Evolutionary conservation across 2,329 filamentous ascomycete genomes (phyloP).

Genomic region (Fusarium agapanthi): DNA sequence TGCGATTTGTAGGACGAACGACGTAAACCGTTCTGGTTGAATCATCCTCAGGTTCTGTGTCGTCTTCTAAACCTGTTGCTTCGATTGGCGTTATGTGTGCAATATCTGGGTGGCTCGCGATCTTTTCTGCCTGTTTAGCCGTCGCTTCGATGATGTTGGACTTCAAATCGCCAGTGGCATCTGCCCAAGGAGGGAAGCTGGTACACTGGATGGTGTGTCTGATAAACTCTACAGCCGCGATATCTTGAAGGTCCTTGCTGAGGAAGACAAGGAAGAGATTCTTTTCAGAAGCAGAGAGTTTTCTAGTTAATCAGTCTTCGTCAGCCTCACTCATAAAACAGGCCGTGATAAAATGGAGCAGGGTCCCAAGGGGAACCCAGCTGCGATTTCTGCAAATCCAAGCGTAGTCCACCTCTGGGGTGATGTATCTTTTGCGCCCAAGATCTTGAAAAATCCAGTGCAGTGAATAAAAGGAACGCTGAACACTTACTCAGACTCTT

Average conservation of each 20-base stretch:
- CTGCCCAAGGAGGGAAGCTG: background rate
- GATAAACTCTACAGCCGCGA: background rate
- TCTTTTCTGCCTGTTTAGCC: background rate
- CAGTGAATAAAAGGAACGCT: background rate
- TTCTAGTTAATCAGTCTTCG: too few relatives aligned
- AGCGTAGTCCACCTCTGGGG: background rate
- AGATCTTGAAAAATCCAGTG: accelerated
- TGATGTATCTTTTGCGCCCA: accelerated
- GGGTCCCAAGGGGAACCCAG: too few relatives aligned
- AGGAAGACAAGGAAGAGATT: background rate
- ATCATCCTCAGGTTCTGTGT: background rate
- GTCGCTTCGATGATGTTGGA: background rate
- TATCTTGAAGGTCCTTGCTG: background rate
- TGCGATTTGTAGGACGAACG: background rate
- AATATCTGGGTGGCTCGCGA: background rate
- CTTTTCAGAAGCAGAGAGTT: too few relatives aligned
- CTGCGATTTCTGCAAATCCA: background rate
- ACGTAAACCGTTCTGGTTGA: background rate
- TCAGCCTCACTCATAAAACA: background rate
- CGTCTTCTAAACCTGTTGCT: background rate
- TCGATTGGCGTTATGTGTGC: background rate
- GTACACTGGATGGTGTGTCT: background rate
- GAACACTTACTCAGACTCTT: background rate
- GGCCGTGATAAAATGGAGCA: too few relatives aligned
- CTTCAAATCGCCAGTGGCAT: background rate